Evolutionary conservation across 257 asterid genomes (phyloP).

Genomic region (Eustoma russellianum): DNA sequence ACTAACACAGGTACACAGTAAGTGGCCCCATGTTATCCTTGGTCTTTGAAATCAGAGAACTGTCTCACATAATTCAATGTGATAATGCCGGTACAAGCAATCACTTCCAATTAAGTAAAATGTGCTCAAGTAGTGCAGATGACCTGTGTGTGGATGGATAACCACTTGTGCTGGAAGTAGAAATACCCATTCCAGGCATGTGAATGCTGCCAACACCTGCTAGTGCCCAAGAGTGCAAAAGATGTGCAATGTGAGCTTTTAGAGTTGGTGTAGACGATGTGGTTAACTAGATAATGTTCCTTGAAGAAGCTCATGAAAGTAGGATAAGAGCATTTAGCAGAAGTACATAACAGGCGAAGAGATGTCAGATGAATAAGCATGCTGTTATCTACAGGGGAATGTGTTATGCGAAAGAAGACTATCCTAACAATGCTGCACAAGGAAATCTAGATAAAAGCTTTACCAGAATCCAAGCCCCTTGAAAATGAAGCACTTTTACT

Average conservation of each 20-base stretch:
- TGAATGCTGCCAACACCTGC: slow-evolving; percentile 98
- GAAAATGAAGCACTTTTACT: slow-evolving; percentile 39
- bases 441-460: slow-evolving; percentile 14
- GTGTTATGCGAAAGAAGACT: neutral
- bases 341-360: slow-evolving; percentile 1
- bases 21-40: slow-evolving; percentile 33
- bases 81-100: slow-evolving; percentile 30
- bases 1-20: slow-evolving; percentile 15
- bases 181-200: slow-evolving; percentile 89
- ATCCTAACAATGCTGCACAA: slow-evolving; percentile 5
- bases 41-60: slow-evolving; percentile 31
- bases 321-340: slow-evolving; percentile 9
- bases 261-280: slow-evolving; percentile 50
- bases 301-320: slow-evolving; percentile 27
- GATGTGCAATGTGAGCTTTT: slow-evolving; percentile 85
- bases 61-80: slow-evolving; percentile 17
- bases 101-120: slow-evolving; percentile 45
- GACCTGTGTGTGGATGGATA: slow-evolving; percentile 99
- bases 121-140: slow-evolving; percentile 95
- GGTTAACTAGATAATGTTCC: slow-evolving; percentile 52
- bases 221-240: slow-evolving; percentile 99
- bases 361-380: neutral
- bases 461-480: slow-evolving; percentile 60
- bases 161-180: slow-evolving; percentile 95
- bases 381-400: slow-evolving; percentile 2